These are phyloP conservation scores for Nematodospora anomalae DNA, from an alignment of 1,139 yeast species.

Conservation along the genomic window DNA sequence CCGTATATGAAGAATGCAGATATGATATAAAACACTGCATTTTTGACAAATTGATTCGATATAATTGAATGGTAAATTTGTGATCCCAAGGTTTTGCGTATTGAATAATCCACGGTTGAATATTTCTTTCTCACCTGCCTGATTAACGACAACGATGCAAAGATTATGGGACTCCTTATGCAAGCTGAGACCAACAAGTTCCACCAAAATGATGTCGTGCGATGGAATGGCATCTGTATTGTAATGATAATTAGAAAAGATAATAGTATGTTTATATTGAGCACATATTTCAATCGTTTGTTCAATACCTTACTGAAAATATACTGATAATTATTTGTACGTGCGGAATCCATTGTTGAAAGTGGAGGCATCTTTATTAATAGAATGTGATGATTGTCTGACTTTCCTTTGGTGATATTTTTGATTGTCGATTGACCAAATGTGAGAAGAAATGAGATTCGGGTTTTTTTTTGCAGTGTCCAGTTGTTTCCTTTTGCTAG, in stretches of 20 bases:
- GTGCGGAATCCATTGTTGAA: constrained; percentile 3
- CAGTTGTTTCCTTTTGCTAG: no score
- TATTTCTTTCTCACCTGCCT: constrained; percentile 50
- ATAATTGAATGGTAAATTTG: constrained; percentile 50
- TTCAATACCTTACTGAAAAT: constrained; percentile 33
- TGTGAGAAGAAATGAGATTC: no score
- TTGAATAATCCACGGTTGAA: constrained; percentile 51
- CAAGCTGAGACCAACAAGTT: constrained; percentile 25
- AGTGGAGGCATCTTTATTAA: constrained; percentile 11
- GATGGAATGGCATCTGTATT: constrained; percentile 29
- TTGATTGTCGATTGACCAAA: no score
- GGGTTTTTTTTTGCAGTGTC: no score
- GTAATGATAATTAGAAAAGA: constrained; percentile 28
- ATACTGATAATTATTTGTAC: constrained; percentile 23
- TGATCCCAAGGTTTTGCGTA: constrained; percentile 49
- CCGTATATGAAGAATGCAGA: constrained; percentile 36
- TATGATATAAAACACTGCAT: constrained; percentile 34
- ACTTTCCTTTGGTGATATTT: no score
- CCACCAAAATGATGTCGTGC: constrained; percentile 26
- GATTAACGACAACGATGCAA: constrained; percentile 33
- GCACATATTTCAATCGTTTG: constrained; percentile 38
- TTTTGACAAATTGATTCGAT: constrained; percentile 38
- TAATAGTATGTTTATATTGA: constrained; percentile 30
- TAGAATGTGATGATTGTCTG: no score
- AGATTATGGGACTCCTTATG: constrained; percentile 34